A percentile compares a stretch with the other conserved stretches of the same genome.
Conservation (phyloP, 2,329 filamentous ascomycete species). For the Trichothecium sympodiale region DNA sequence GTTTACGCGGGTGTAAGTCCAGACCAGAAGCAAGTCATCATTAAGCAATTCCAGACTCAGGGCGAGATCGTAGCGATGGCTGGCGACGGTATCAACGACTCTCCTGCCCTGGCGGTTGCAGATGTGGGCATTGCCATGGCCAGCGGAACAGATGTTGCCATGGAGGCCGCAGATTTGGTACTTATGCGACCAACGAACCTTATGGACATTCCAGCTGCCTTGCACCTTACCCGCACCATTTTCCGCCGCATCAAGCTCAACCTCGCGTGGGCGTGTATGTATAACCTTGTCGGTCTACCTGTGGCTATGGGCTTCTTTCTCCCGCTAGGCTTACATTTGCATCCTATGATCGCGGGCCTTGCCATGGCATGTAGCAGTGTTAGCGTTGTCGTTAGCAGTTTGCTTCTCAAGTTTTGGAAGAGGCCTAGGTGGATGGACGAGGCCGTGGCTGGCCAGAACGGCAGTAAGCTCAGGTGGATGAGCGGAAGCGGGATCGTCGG, state of each 20-base stretch:
- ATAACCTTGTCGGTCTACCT: constrained; percentile 83
- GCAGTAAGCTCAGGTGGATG: constrained; percentile 29
- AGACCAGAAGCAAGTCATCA: constrained; percentile 79
- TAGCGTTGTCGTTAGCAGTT: constrained; percentile 73
- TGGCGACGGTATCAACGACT: constrained; percentile 97
- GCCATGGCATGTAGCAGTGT: constrained; percentile 91
- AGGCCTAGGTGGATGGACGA: constrained; percentile 81
- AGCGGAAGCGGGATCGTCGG: constrained; percentile 30
- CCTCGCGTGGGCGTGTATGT: constrained; percentile 81
- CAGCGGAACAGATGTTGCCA: constrained; percentile 89
- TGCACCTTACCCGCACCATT: constrained; percentile 73
- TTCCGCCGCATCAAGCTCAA: constrained; percentile 93
- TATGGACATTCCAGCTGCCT: constrained; percentile 80
- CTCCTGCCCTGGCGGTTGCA: constrained; percentile 83
- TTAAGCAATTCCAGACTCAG: constrained; percentile 61
- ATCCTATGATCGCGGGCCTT: constrained; percentile 87
- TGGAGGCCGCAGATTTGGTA: constrained; percentile 93
- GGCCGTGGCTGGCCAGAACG: constrained; percentile 48
- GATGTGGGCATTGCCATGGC: constrained; percentile 89
- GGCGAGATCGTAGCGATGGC: constrained; percentile 90
- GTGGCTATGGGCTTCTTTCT: constrained; percentile 97
- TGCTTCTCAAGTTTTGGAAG: constrained; percentile 79
- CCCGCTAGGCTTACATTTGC: constrained; percentile 75
- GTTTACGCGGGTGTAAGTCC: constrained; percentile 85
- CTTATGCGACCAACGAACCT: constrained; percentile 89